Evolutionary conservation across 169 alveolate genomes (phyloP), one percentile per base, ranked within the genome.

Genomic region (Eimeria tenella): DNA sequence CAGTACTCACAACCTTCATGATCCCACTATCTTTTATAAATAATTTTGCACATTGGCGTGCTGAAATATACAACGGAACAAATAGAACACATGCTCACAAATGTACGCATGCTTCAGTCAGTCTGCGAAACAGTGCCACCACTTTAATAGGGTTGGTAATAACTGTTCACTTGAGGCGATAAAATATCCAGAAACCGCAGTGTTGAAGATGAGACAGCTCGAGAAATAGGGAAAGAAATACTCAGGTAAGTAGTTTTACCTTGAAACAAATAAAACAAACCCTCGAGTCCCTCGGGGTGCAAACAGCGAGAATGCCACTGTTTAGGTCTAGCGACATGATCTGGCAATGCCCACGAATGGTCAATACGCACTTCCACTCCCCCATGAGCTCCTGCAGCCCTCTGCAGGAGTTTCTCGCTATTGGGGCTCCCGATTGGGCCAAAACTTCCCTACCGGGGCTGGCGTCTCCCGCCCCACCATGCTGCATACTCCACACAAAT

Each of bases 211-310:
- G 42, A 31, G 42, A 31, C 42, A 31, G 42, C 42, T 31, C 42
- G 42, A 31, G 42, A 31, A 31, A 68, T 10, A 11, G 11, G 77
- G 77, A 3, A 68, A 68, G 31, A 68, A n/a, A 11, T 1, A 68
- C 49, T n/a, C 77, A 68, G 6, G 62, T 31, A 8, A 5, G 71
- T 11, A 1, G 23, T 3, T 86, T 60, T 90, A 90, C 94, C 63
- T 58, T 17, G 84, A 90, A 90, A 84, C 84, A 90, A 62, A 90
- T 60, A 31, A 90, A 90, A 52, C 73, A 31, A 23, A 90, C 88
- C 53, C 86, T 42, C 65, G 94, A 58, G 63, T 90, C 94, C 23
- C 71, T 31, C 11, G 94, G 91, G 9, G 94, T 90, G 42, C 88
- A 79, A 23, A 90, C 83, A 23, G 86, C 94, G 31, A 90, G 8